These are phyloP conservation scores for Hirschfeldia incana DNA, from an alignment of 345 rosid genomes.

Conservation along the genomic window DNA sequence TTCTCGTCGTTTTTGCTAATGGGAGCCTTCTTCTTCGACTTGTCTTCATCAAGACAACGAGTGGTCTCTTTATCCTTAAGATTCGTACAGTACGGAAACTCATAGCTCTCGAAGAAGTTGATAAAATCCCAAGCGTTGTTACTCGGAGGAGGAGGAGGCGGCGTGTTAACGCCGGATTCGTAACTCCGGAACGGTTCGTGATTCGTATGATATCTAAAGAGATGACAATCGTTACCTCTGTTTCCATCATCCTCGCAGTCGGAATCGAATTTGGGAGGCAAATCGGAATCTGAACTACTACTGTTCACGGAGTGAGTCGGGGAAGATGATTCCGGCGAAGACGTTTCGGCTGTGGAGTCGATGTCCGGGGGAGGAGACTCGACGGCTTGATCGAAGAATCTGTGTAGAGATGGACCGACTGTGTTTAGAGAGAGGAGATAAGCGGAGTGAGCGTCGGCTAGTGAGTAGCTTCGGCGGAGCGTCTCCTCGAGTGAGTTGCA, in stretches of 20 bases:
- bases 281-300: conserved; percentile 44
- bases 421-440: conserved; percentile 52
- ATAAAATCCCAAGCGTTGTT: conserved; percentile 65
- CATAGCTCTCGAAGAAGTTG: conserved; percentile 47
- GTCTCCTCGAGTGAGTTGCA: conserved; percentile 58
- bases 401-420: conserved; percentile 48
- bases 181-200: conserved; percentile 32
- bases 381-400: conserved; percentile 41
- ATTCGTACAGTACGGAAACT: conserved; percentile 22
- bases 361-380: conserved; percentile 7
- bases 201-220: neutral
- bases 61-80: conserved; percentile 16
- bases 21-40: neutral
- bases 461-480: conserved; percentile 53
- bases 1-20: neutral
- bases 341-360: conserved; percentile 5
- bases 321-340: conserved; percentile 32
- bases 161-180: conserved; percentile 4
- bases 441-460: conserved; percentile 57
- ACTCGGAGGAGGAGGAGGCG: conserved; percentile 49
- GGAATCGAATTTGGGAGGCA: conserved; percentile 55
- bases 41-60: conserved; percentile 8
- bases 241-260: conserved; percentile 53
- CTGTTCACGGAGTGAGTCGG: conserved; percentile 32
- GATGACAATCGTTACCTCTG: neutral